Evolutionary conservation across 805 yeast genomes (phyloP).

Genomic region (Myxozyma melibiosi): DNA sequence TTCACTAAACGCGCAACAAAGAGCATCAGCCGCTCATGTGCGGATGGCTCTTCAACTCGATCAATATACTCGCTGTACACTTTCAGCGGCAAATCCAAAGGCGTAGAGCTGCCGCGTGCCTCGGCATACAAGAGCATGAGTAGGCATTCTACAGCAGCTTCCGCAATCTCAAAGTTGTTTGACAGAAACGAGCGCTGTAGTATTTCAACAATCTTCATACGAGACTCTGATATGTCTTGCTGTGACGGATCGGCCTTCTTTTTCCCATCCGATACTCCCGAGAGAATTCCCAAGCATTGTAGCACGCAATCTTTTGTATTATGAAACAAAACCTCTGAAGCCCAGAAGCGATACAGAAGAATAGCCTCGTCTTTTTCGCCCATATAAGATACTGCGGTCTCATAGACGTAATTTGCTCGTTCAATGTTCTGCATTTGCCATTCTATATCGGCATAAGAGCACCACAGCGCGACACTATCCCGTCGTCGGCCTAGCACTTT

Average conservation of each 20-base stretch:
- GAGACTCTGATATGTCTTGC: not conserved
- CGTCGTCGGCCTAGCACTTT: conserved; percentile 7
- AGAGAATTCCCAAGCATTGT: not conserved
- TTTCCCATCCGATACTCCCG: not conserved
- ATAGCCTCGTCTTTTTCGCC: conserved; percentile 1
- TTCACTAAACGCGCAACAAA: conserved; percentile 12
- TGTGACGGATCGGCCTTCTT: not conserved
- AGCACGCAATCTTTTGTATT: not conserved
- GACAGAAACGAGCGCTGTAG: not conserved
- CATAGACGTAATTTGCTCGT: conserved; percentile 6
- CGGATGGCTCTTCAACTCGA: not conserved
- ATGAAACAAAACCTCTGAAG: not conserved
- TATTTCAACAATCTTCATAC: not conserved
- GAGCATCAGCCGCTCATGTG: not conserved
- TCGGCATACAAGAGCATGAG: conserved; percentile 4
- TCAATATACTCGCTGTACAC: not conserved
- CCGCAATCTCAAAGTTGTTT: conserved; percentile 6
- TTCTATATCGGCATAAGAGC: conserved; percentile 13
- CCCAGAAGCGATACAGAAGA: conserved; percentile 17
- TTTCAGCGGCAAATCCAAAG: not conserved
- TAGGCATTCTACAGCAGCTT: conserved; percentile 14
- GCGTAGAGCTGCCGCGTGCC: not conserved
- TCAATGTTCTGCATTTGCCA: conserved; percentile 11
- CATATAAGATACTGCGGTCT: conserved; percentile 5
- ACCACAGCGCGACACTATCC: conserved; percentile 17